Evolutionary conservation across 106 monocot genomes (phyloP).

Genomic region (Alisma plantagoaquatica): DNA sequence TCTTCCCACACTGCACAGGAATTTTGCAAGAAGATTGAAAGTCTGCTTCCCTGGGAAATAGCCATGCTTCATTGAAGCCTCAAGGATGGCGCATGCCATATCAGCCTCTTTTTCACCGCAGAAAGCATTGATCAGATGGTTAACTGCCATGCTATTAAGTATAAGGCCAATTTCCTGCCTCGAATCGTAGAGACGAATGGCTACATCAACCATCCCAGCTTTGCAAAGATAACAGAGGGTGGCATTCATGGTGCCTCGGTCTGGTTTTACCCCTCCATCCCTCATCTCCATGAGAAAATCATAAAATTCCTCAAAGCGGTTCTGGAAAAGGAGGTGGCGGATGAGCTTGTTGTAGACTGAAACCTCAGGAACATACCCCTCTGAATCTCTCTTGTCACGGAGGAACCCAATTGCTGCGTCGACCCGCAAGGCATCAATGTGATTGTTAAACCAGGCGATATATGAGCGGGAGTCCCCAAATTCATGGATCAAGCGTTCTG

Average conservation of each 20-base stretch:
- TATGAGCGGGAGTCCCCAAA: conserved; percentile 32
- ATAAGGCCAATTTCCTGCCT: conserved; percentile 51
- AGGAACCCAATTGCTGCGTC: conserved; percentile 48
- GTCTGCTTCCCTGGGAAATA: conserved; percentile 56
- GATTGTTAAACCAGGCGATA: conserved; percentile 30
- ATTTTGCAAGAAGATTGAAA: conserved; percentile 36
- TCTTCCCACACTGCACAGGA: conserved; percentile 47
- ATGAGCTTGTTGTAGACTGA: conserved; percentile 43
- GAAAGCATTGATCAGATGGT: conserved; percentile 51
- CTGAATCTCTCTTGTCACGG: conserved; percentile 31
- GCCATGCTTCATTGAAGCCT: conserved; percentile 52
- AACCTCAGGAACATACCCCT: conserved; percentile 34
- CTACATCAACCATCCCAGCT: conserved; percentile 72
- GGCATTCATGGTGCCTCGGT: conserved; percentile 43
- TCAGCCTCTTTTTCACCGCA: conserved; percentile 43
- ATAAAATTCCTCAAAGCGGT: conserved; percentile 43
- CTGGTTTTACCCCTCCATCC: conserved; percentile 55
- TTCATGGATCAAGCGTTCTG: conserved; percentile 40
- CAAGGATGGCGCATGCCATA: conserved; percentile 40
- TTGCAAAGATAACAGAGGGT: conserved; percentile 89
- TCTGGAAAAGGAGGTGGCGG: conserved; percentile 27
- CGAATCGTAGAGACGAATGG: conserved; percentile 41
- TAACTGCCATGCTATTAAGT: conserved; percentile 40
- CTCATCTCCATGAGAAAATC: conserved; percentile 77
- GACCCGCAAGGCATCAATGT: conserved; percentile 26